Base-by-base conservation (phyloP, 768 basidiomycete genomes). In the Suillus decipiens region DNA sequence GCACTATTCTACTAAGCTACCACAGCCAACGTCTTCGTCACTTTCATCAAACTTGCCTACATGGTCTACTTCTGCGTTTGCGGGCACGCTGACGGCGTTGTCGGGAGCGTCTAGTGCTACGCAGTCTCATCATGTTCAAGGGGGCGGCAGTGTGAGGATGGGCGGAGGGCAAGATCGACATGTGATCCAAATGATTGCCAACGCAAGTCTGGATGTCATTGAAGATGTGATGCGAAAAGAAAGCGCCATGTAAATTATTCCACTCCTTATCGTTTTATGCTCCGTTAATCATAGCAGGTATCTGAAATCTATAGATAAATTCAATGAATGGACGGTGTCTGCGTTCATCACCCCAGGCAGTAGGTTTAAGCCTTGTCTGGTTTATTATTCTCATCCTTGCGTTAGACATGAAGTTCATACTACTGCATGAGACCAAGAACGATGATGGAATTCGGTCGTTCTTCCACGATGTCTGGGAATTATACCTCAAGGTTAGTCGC, bases 171-270 rank as follows among this genome's bases (percentile, higher is more conserved):
- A 90, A 76, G 91, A 93, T 72, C 82, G 92, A 60, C 95, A 97
- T 84, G 93, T 99, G 63, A 92, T 96, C 70, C 96, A 99, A 81
- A 97, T 99, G 93, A 95, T 99, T 71, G 96, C 96, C 24, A 96
- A 99, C 75, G 95, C 94, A 58, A 95, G 93, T 70, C 78, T 99
- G 75, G 97, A 99, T 77, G 88, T 89, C 70, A 86, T 99, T 63
- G 97, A 99, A 71, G 97, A 99, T 71, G 85, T 91, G 53, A 93
- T 93, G 86, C 83, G 89, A 67, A 88, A 87, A 69, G 92, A 93
- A 72, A 86, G 82, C 66, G 78, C 83, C 64, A 94, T 94, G 93
- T 92, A 76, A 68, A 89, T 81, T 43, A 22, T 24, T 15, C 0
- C 10, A 42, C 28, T 41, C 17, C 17, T 50, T 59, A 62, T 61